Evolutionary conservation across 192 early-diverging fungal species (phyloP).

Genomic region (Mortierella hygrophila): DNA sequence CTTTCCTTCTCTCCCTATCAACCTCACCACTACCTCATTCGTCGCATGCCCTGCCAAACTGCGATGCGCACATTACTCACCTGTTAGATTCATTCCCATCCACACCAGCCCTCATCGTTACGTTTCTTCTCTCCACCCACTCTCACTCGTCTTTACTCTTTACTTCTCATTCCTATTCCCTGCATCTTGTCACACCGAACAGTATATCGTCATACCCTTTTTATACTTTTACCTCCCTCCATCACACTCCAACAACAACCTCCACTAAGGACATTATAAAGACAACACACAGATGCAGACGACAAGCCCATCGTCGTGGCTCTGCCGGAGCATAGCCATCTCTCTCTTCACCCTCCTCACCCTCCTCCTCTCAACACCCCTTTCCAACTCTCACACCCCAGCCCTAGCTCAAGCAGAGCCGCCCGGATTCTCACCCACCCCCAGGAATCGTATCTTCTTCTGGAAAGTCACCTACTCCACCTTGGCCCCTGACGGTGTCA

Average conservation of each 20-base stretch:
- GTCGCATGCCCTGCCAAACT: not conserved
- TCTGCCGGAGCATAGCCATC: slow-evolving; percentile 5
- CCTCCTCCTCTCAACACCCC: slow-evolving; percentile 16
- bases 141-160: not conserved
- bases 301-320: slow-evolving; percentile 12
- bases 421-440: slow-evolving; percentile 40
- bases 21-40: not conserved
- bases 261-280: not conserved
- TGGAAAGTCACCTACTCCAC: slow-evolving; percentile 50
- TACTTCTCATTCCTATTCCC: not conserved
- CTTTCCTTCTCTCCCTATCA: not conserved
- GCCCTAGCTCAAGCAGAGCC: slow-evolving; percentile 20
- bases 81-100: not conserved
- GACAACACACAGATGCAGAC: not conserved
- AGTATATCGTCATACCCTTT: not conserved
- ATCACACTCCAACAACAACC: not conserved
- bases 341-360: not conserved
- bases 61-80: not conserved
- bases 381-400: not conserved
- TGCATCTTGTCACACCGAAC: not conserved
- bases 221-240: not conserved
- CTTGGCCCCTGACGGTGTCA: slow-evolving; percentile 59
- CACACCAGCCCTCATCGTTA: not conserved
- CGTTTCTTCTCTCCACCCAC: not conserved
- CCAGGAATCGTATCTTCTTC: slow-evolving; percentile 53